Evolutionary conservation across 148 eudicot species (phyloP).

Genomic region (Pouteria glomerata): DNA sequence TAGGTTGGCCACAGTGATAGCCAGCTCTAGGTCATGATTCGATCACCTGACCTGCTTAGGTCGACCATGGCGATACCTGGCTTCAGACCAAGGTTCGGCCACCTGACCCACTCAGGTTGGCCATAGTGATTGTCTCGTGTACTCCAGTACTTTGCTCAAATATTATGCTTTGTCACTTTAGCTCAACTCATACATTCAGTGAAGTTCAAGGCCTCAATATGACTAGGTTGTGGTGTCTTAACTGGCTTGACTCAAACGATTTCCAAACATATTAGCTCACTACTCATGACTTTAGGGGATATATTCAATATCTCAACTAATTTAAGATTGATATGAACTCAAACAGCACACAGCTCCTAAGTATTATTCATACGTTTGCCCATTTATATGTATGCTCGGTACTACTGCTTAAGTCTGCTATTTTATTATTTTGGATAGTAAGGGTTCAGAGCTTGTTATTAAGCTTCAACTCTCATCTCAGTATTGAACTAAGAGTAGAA

Average conservation of each 20-base stretch:
- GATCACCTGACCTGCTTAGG: no score
- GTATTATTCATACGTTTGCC: neutral
- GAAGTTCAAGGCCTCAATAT: neutral
- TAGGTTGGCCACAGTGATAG: neutral
- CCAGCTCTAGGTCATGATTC: no score
- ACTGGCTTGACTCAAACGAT: neutral
- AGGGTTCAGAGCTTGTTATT: neutral
- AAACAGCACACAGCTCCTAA: no score
- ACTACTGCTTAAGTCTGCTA: neutral
- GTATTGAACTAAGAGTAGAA: no score
- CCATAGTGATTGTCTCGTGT: neutral
- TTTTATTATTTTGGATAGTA: no score
- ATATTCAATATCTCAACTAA: no score
- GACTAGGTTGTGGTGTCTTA: neutral
- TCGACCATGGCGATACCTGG: no score
- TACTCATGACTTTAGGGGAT: no score
- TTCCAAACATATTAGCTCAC: neutral
- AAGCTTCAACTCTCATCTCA: no score
- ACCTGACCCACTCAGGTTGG: no score
- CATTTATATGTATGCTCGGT: no score
- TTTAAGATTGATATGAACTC: no score
- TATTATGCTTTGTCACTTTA: neutral
- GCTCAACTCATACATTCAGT: neutral
- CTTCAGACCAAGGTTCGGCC: neutral
- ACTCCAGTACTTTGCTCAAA: neutral